These are phyloP conservation scores for Cladosporium sphaerospermum DNA, from an alignment of 2,329 filamentous ascomycete species.

Conservation along the genomic window DNA sequence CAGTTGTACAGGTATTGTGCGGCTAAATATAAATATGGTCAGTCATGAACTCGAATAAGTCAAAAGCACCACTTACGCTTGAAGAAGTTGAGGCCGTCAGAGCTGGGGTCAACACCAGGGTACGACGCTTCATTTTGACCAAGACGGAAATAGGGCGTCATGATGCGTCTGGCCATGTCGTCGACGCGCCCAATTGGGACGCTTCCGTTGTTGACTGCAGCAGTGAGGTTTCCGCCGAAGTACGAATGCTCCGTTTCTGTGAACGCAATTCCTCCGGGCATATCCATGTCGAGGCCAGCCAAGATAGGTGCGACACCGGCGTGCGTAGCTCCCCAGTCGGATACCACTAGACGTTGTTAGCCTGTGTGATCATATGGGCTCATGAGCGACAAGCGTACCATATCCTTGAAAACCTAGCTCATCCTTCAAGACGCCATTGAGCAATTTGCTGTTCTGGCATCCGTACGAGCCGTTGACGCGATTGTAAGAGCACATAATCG, in stretches of 20 bases:
- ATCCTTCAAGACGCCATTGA: slow-evolving; percentile 64
- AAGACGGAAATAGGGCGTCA: slow-evolving; percentile 51
- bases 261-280: slow-evolving; percentile 43
- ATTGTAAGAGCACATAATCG: slow-evolving; percentile 40
- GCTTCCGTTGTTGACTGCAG: slow-evolving; percentile 50
- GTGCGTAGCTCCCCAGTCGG: slow-evolving; percentile 58
- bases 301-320: slow-evolving; percentile 29
- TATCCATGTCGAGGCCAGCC: slow-evolving; percentile 55
- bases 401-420: slow-evolving; percentile 67
- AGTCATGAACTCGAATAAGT: background rate
- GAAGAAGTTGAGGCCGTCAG: slow-evolving; percentile 18
- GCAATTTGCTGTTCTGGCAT: slow-evolving; percentile 56
- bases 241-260: slow-evolving; percentile 13
- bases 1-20: slow-evolving; percentile 27
- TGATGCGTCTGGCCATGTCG: slow-evolving; percentile 49
- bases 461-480: slow-evolving; percentile 61
- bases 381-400: background rate
- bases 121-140: slow-evolving; percentile 45
- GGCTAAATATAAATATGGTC: background rate
- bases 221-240: slow-evolving; percentile 32
- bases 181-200: slow-evolving; percentile 49
- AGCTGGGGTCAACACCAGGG: slow-evolving; percentile 32
- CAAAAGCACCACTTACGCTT: background rate
- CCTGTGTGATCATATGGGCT: background rate
- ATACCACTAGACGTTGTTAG: slow-evolving; percentile 58